Conservation (phyloP, 805 yeast genomes). For the Kazachstania martiniae region DNA sequence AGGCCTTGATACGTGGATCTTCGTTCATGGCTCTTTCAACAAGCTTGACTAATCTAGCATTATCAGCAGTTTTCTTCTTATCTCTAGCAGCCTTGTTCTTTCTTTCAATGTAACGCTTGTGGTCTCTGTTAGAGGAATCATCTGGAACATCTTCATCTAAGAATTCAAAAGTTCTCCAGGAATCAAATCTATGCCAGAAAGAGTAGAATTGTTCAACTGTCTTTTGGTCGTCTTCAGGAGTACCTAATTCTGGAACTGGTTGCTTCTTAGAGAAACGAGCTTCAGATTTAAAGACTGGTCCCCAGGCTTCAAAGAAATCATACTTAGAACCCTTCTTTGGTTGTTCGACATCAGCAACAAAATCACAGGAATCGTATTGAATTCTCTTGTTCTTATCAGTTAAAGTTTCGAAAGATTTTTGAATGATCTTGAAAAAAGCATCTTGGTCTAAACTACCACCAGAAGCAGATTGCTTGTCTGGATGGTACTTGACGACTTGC, state of each 20-base stretch:
- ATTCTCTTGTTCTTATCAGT: slow-evolving; percentile 78
- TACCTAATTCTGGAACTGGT: slow-evolving; percentile 82
- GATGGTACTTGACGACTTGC: slow-evolving; percentile 94
- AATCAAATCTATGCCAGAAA: slow-evolving; percentile 89
- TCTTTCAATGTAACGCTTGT: slow-evolving; percentile 96
- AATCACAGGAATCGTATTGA: slow-evolving; percentile 94
- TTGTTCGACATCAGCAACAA: slow-evolving; percentile 71
- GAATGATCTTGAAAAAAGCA: slow-evolving; percentile 95
- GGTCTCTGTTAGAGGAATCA: slow-evolving; percentile 97
- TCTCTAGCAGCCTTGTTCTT: slow-evolving; percentile 94
- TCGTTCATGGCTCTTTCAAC: slow-evolving; percentile 81
- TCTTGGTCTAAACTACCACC: slow-evolving; percentile 82
- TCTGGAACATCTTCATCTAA: slow-evolving; percentile 98
- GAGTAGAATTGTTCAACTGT: slow-evolving; percentile 82
- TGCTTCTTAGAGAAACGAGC: slow-evolving; percentile 85
- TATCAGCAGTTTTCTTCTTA: slow-evolving; percentile 96
- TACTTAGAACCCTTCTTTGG: slow-evolving; percentile 63
- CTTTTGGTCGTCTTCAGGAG: slow-evolving; percentile 51
- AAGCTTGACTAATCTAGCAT: slow-evolving; percentile 72
- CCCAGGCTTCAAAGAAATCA: slow-evolving; percentile 89
- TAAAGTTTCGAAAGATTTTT: slow-evolving; percentile 88
- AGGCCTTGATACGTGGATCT: slow-evolving; percentile 90
- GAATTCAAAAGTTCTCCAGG: slow-evolving; percentile 97
- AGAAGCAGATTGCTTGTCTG: slow-evolving; percentile 90
- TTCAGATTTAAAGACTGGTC: slow-evolving; percentile 82